Evolutionary conservation across 345 rosid species (phyloP).

Genomic region (Cardiospermum halicacabum): DNA sequence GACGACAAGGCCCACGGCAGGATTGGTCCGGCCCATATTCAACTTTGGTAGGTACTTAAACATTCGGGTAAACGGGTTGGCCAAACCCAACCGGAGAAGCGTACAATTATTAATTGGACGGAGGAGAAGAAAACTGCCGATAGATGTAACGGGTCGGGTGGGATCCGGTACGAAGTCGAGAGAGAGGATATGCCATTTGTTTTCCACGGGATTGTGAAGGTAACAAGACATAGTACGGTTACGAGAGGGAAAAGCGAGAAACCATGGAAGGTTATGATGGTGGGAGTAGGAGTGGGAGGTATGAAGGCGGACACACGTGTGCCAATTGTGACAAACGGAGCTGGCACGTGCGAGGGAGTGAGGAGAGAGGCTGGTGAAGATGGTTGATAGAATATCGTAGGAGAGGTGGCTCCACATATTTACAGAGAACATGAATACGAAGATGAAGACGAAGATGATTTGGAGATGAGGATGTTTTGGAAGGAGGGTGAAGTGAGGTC

Average conservation of each 20-base stretch:
- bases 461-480: not conserved
- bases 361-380: constrained; percentile 46
- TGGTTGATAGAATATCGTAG: constrained; percentile 32
- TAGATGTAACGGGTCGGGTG: constrained; percentile 27
- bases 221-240: constrained; percentile 28
- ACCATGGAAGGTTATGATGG: constrained; percentile 34
- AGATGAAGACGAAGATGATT: not conserved
- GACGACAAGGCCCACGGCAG: constrained; percentile 40
- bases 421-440: not conserved
- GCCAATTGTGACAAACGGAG: constrained; percentile 41
- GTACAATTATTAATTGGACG: constrained; percentile 29
- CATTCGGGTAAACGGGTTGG: constrained; percentile 45
- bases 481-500: not conserved
- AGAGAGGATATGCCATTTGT: constrained; percentile 36
- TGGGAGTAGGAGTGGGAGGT: constrained; percentile 3
- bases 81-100: constrained; percentile 24
- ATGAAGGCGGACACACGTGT: constrained; percentile 24
- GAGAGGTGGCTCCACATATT: constrained; percentile 56
- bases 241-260: constrained; percentile 43
- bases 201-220: constrained; percentile 30
- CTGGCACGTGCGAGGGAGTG: constrained; percentile 45
- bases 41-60: constrained; percentile 35
- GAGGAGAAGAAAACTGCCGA: constrained; percentile 38
- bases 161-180: constrained; percentile 32
- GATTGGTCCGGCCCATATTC: constrained; percentile 33